These are phyloP conservation scores for Alternaria incomplexa DNA, from an alignment of 2,329 filamentous ascomycete species.

Conservation along the genomic window DNA sequence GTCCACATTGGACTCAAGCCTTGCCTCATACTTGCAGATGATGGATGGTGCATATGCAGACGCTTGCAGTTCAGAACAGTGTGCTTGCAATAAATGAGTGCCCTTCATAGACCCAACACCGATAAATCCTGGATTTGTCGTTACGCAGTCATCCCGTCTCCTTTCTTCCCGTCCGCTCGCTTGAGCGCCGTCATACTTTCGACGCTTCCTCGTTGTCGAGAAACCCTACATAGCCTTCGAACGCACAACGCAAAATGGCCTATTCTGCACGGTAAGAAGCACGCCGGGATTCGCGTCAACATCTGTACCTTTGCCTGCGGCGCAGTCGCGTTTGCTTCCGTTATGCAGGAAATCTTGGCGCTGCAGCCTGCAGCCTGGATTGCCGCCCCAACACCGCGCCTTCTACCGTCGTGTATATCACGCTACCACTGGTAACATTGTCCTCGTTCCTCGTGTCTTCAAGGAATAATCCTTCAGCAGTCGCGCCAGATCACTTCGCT, in stretches of 20 bases:
- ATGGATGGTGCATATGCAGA: not conserved
- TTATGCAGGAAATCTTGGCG: constrained; percentile 2
- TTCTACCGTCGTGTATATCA: not conserved
- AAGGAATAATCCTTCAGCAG: not conserved
- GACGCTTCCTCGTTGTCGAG: not conserved
- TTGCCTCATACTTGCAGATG: not conserved
- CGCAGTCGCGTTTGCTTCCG: not conserved
- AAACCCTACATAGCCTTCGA: not conserved
- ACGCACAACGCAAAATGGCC: not conserved
- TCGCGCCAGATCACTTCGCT: not conserved
- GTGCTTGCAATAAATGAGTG: not conserved
- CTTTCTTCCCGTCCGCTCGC: not conserved
- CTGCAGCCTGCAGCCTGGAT: not conserved
- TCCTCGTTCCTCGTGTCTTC: not conserved
- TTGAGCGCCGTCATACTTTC: not conserved
- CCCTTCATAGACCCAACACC: not conserved
- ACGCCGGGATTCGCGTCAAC: not conserved
- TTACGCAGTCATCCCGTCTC: not conserved
- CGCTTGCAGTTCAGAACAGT: not conserved
- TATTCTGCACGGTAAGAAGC: not conserved
- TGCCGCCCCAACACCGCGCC: not conserved
- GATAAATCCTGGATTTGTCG: not conserved
- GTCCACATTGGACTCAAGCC: not conserved
- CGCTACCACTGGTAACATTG: not conserved
- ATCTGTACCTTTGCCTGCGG: not conserved